Conservation (phyloP, 495 filamentous ascomycete genomes). For the Xylaria telfairii region DNA sequence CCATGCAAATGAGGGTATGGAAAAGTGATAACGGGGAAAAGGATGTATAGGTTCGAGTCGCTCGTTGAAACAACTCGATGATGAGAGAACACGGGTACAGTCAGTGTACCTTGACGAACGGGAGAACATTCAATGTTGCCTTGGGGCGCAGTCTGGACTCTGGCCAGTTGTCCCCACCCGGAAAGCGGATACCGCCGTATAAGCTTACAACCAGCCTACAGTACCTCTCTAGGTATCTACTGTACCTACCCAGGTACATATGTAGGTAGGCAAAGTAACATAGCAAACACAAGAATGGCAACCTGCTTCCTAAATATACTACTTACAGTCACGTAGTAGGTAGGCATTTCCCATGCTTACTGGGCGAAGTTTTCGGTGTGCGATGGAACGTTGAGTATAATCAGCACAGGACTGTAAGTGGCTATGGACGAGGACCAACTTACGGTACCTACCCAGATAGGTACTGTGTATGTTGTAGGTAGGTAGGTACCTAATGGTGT, state of each 20-base stretch:
- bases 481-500: not conserved
- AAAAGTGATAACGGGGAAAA: slow-evolving; percentile 13
- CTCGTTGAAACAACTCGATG: slow-evolving; percentile 9
- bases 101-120: not conserved
- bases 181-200: not conserved
- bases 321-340: not conserved
- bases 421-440: no score
- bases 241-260: not conserved
- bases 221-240: no score
- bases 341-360: not conserved
- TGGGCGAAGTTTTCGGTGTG: not conserved
- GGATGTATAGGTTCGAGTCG: slow-evolving; percentile 5
- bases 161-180: slow-evolving; percentile 13
- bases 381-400: not conserved
- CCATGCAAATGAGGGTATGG: slow-evolving; percentile 6
- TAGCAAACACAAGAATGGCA: slow-evolving; percentile 10
- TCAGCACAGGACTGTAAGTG: not conserved
- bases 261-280: not conserved
- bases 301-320: not conserved
- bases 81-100: not conserved
- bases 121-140: no score
- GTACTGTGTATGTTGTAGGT: no score
- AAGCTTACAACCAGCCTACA: no score
- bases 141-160: not conserved
- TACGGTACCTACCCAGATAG: no score